Evolutionary conservation across 371 early-diverging fungal species (phyloP).

Genomic region (Mortierella sp.): DNA sequence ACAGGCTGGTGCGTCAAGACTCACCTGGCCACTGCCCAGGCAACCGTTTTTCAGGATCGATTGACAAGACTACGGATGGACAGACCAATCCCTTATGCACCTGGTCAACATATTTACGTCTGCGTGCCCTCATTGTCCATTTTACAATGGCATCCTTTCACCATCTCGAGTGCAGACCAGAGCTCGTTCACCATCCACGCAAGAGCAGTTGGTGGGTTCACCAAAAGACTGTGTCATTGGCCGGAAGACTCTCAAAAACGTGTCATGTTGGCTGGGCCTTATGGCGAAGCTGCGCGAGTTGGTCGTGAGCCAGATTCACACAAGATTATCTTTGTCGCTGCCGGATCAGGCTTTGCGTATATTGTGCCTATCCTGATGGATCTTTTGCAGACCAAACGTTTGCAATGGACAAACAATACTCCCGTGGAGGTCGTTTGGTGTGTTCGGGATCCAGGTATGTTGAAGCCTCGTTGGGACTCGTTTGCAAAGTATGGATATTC

Average conservation of each 20-base stretch:
- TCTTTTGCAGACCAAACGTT: conserved; percentile 35
- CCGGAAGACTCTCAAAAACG: conserved; percentile 54
- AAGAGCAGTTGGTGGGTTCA: conserved; percentile 65
- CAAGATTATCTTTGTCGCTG: conserved; percentile 58
- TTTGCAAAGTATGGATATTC: too few species aligned
- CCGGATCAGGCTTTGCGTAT: conserved; percentile 68
- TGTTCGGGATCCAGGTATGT: conserved; percentile 32
- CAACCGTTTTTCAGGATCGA: conserved; percentile 57
- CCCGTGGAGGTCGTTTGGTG: conserved; percentile 43
- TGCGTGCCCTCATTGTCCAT: conserved; percentile 64
- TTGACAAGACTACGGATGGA: conserved; percentile 60
- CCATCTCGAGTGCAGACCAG: conserved; percentile 57
- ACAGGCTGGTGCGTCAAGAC: conserved; percentile 69
- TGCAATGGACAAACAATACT: conserved; percentile 10
- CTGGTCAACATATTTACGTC: conserved; percentile 69
- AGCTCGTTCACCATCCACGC: conserved; percentile 58
- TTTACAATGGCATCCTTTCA: conserved; percentile 74
- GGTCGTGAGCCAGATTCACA: conserved; percentile 38
- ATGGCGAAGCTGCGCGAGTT: conserved; percentile 46
- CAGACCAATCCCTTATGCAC: conserved; percentile 55
- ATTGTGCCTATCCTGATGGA: conserved; percentile 63
- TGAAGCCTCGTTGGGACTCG: too few species aligned
- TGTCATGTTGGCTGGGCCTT: conserved; percentile 65
- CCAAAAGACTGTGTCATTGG: conserved; percentile 55
- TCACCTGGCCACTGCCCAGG: conserved; percentile 58